phyloP scores from a whole-genome alignment of 768 basidiomycete genomes.

The Tulasnella sp. region DNA sequence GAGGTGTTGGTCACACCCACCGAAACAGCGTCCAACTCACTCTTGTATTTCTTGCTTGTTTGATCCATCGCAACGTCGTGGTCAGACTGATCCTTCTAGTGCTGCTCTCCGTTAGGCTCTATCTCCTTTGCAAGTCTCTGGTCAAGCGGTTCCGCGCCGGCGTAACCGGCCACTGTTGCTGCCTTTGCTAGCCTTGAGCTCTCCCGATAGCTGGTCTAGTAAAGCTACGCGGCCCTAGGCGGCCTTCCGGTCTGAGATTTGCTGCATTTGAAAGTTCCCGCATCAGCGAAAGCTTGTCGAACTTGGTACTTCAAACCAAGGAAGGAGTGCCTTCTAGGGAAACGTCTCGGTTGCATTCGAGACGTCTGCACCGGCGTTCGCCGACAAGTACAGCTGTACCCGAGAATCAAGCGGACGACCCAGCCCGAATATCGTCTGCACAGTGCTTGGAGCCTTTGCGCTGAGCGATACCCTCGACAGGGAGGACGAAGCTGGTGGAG shows the following conservation, averaged over 20 bases:
- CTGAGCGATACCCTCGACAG: too few relatives aligned
- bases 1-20: background rate
- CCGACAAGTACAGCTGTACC: too few relatives aligned
- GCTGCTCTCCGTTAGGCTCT: slow-evolving; percentile 75
- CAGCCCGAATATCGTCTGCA: too few relatives aligned
- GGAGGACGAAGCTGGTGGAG: too few relatives aligned
- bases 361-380: too few relatives aligned
- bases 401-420: too few relatives aligned
- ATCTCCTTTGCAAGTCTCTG: slow-evolving; percentile 74
- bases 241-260: slow-evolving; percentile 57
- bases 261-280: slow-evolving; percentile 59
- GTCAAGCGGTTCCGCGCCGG: slow-evolving; percentile 65
- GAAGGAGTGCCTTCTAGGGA: too few relatives aligned
- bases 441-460: too few relatives aligned
- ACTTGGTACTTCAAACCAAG: too few relatives aligned
- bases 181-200: slow-evolving; percentile 66
- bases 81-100: slow-evolving; percentile 78
- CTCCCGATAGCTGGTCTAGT: slow-evolving; percentile 57
- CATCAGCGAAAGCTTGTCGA: slow-evolving; percentile 54
- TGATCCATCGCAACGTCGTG: slow-evolving; percentile 78
- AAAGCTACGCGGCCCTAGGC: slow-evolving; percentile 54
- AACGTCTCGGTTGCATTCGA: too few relatives aligned
- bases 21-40: slow-evolving; percentile 45
- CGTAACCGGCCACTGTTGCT: slow-evolving; percentile 68
- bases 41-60: slow-evolving; percentile 85